Conservation (phyloP, 2,329 filamentous ascomycete genomes). For the Alternaria sp. region DNA sequence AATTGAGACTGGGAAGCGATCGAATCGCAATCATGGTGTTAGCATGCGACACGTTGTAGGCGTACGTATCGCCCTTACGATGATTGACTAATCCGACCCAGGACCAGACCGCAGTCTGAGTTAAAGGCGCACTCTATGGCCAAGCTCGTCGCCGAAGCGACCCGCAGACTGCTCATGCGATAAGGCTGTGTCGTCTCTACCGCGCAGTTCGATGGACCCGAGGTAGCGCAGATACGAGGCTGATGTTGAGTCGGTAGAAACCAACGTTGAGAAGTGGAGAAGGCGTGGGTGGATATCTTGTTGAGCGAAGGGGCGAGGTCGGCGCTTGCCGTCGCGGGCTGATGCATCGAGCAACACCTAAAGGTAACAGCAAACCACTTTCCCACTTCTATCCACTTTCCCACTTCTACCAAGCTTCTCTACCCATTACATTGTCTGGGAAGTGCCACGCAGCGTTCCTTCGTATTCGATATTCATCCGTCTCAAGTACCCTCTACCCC, state of each 20-base stretch:
- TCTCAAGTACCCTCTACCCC: neutral
- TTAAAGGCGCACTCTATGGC: neutral
- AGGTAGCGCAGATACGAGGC: neutral
- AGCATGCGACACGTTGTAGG: neutral
- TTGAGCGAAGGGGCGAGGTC: neutral
- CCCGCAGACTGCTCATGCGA: neutral
- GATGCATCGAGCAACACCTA: neutral
- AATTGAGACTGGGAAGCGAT: neutral
- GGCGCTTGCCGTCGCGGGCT: neutral
- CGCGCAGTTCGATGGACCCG: neutral
- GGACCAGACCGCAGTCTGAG: neutral
- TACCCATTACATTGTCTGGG: neutral
- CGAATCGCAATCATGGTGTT: neutral
- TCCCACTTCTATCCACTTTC: neutral
- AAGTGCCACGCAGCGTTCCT: neutral
- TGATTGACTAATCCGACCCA: neutral
- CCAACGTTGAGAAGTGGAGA: neutral
- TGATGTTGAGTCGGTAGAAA: neutral
- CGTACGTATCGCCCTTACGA: neutral
- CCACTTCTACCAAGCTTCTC: neutral
- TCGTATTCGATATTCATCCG: neutral
- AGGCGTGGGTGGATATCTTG: neutral
- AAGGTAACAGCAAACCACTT: neutral
- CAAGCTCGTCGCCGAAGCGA: neutral
- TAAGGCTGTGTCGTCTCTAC: neutral